phyloP scores from a whole-genome alignment of 495 filamentous ascomycete genomes.

The Tuber borchii region DNA sequence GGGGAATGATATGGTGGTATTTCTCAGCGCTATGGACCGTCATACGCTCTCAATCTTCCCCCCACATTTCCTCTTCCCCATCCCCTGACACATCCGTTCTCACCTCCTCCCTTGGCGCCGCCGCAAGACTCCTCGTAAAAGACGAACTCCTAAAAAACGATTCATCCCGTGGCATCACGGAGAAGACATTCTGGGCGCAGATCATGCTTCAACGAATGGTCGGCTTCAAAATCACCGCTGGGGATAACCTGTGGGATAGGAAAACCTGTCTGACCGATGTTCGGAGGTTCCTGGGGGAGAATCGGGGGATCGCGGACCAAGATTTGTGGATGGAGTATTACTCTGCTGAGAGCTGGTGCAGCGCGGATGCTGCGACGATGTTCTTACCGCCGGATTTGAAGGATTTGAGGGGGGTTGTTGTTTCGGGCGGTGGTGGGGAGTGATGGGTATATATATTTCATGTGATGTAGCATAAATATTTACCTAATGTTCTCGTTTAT shows the following conservation, averaged over 20 bases:
- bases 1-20: conserved; percentile 13
- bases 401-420: conserved; percentile 6
- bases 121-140: conserved; percentile 14
- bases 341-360: conserved; percentile 25
- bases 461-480: not conserved
- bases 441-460: not conserved
- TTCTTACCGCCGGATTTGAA: conserved; percentile 30
- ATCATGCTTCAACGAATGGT: conserved; percentile 16
- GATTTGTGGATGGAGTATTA: conserved; percentile 27
- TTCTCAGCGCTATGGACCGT: conserved; percentile 18
- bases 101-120: conserved; percentile 5
- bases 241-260: not conserved
- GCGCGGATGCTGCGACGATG: conserved; percentile 16
- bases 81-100: not conserved
- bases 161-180: conserved; percentile 15
- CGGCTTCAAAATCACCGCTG: conserved; percentile 1
- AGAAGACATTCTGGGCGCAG: conserved; percentile 23
- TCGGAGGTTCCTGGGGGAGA: conserved; percentile 18
- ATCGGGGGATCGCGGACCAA: conserved; percentile 14
- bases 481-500: not conserved
- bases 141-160: conserved; percentile 9
- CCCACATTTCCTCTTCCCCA: not conserved
- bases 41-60: not conserved
- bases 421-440: not conserved
- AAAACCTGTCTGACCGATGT: conserved; percentile 5